Conservation (phyloP, 2,329 filamentous ascomycete genomes). For the Microsporum ferrugineum region DNA sequence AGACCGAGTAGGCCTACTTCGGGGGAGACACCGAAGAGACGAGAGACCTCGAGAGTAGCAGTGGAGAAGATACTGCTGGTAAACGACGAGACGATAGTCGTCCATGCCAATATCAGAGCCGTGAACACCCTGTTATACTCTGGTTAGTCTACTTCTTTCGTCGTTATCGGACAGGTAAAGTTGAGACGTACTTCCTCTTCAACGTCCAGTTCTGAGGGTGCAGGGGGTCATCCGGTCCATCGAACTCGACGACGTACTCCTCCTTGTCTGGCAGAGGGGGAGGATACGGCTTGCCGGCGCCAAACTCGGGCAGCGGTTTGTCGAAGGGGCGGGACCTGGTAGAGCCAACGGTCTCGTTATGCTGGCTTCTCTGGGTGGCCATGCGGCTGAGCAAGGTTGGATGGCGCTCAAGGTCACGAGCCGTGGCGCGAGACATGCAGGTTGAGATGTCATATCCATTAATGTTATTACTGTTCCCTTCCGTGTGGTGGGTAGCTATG, state of each 20-base stretch:
- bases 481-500: conserved; percentile 12
- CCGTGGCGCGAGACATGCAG: conserved; percentile 24
- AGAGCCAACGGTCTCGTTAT: conserved; percentile 31
- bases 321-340: conserved; percentile 21
- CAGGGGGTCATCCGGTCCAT: conserved; percentile 68
- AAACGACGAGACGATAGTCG: conserved; percentile 45
- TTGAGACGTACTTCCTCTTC: conserved; percentile 55
- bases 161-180: not conserved
- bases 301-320: conserved; percentile 33
- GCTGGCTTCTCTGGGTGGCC: conserved; percentile 32
- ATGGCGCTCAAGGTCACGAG: conserved; percentile 28
- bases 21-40: conserved; percentile 45
- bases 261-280: conserved; percentile 45
- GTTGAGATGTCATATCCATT: not conserved
- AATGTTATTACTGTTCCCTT: conserved; percentile 10
- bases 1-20: conserved; percentile 33
- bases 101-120: conserved; percentile 32
- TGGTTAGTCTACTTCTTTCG: not conserved
- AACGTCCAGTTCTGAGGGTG: conserved; percentile 82
- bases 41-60: conserved; percentile 48
- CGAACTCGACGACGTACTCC: conserved; percentile 59
- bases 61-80: conserved; percentile 58
- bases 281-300: conserved; percentile 47
- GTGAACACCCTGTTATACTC: conserved; percentile 8
- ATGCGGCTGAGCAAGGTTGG: conserved; percentile 32